Conservation (phyloP, 1,284 basidiomycete genomes). For the Ustilago lituana region DNA sequence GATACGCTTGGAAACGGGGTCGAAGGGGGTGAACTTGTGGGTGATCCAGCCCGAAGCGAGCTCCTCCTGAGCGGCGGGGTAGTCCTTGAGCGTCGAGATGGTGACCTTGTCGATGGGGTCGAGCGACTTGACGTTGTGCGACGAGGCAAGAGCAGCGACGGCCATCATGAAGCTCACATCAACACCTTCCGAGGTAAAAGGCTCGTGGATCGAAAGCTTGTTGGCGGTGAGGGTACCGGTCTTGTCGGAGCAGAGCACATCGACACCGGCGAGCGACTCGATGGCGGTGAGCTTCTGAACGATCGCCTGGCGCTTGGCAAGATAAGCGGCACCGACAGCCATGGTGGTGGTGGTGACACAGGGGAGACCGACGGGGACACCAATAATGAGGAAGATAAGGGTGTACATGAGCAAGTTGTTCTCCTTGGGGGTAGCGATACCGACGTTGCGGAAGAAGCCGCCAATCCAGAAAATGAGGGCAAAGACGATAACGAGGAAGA, state of each 20-base stretch:
- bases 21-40: slow-evolving; percentile 72
- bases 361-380: slow-evolving; percentile 73
- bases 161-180: slow-evolving; percentile 71
- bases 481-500: slow-evolving; percentile 72
- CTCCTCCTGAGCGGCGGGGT: slow-evolving; percentile 71
- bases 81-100: slow-evolving; percentile 72
- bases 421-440: slow-evolving; percentile 70
- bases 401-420: slow-evolving; percentile 72
- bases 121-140: slow-evolving; percentile 72
- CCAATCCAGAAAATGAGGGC: slow-evolving; percentile 70
- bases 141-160: slow-evolving; percentile 72
- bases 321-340: slow-evolving; percentile 73
- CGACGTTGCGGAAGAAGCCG: slow-evolving; percentile 70
- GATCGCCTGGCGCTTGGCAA: slow-evolving; percentile 73
- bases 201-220: slow-evolving; percentile 73
- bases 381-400: slow-evolving; percentile 71
- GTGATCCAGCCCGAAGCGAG: slow-evolving; percentile 71
- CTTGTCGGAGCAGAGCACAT: slow-evolving; percentile 74
- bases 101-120: slow-evolving; percentile 74
- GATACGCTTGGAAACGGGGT: slow-evolving; percentile 73
- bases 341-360: slow-evolving; percentile 72
- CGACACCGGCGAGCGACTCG: slow-evolving; percentile 73
- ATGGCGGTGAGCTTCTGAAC: slow-evolving; percentile 75
- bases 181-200: slow-evolving; percentile 70
- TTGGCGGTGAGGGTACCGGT: slow-evolving; percentile 73